Evolutionary conservation across 2,329 filamentous ascomycete genomes (phyloP).

Genomic region (Clonostachys rosea): DNA sequence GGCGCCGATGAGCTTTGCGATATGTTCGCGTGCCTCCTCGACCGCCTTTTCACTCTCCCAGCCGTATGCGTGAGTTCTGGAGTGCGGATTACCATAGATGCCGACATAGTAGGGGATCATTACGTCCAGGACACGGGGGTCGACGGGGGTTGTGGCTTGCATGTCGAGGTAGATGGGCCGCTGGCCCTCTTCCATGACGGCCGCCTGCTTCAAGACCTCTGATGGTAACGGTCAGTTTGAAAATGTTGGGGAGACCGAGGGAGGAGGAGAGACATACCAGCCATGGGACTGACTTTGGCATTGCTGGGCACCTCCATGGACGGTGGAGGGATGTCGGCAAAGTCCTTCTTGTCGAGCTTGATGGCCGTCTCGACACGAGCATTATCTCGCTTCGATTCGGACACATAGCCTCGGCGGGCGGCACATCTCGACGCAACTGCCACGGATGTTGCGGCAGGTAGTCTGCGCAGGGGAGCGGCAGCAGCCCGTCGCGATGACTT

Average conservation of each 20-base stretch:
- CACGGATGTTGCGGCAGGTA: conserved; percentile 20
- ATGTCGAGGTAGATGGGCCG: conserved; percentile 97
- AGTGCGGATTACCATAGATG: conserved; percentile 95
- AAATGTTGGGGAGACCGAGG: not conserved
- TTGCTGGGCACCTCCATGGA: conserved; percentile 20
- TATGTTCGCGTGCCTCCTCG: conserved; percentile 77
- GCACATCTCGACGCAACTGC: conserved; percentile 14
- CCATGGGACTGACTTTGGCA: conserved; percentile 75
- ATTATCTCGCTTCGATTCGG: conserved; percentile 72
- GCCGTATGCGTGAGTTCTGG: conserved; percentile 93
- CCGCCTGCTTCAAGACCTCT: conserved; percentile 86
- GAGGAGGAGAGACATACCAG: conserved; percentile 29
- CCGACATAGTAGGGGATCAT: conserved; percentile 96
- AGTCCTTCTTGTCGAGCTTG: conserved; percentile 80
- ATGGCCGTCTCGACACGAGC: conserved; percentile 86
- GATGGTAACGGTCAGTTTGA: conserved; percentile 7
- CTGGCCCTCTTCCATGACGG: conserved; percentile 86
- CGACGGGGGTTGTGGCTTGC: conserved; percentile 94
- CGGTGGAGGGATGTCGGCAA: conserved; percentile 49
- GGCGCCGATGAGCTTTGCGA: conserved; percentile 85
- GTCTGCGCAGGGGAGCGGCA: conserved; percentile 17
- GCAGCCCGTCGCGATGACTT: conserved; percentile 68
- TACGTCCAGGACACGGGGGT: conserved; percentile 89
- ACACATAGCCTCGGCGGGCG: conserved; percentile 67
- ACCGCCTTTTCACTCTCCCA: conserved; percentile 97